Evolutionary conservation across 805 yeast genomes (phyloP), one percentile per base, ranked within the genome.

Genomic region (Candida dendrica): DNA sequence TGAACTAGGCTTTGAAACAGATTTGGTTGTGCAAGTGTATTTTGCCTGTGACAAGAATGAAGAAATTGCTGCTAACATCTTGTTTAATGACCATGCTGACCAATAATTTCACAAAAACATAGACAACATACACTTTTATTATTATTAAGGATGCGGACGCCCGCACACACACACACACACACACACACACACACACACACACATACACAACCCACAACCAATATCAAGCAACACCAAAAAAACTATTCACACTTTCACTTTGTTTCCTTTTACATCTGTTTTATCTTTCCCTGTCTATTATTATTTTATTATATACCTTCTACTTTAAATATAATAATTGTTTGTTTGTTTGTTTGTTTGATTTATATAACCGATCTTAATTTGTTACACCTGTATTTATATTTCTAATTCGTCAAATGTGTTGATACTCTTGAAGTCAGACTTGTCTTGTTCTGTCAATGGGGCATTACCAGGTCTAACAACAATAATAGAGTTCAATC

Each of bases 1-100:
- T 61, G 97, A 85, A 63, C 72, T 93, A 50, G 98, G 98, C 0
- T 93, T 93, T 56, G 96, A 88, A 51, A 77, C 96, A 51, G 74
- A 81, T 51, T 69, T 84, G 43, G 98, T 86, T 36, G 78, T 89
- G 46, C 96, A 90, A 68, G 95, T 95, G 26, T 93, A 87, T 68
- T 81, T 93, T 74, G 98, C 98, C 34, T 93, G 98, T 65, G 98
- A 93, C 58, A 91, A 89, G 68, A 88, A 93, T 65, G 98, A 93
- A 68, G 96, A 91, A 69, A 76, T 87, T 55, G 89, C 98, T 35
- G 98, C 98, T 18, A 93, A 93, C 67, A 77, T 88, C 58, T 71
- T 93, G 53, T 85, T 93, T 57, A 75, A 73, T 56, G 82, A 75
- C 46, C 76, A 74, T 41, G 66, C 67, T 38, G 67, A 65, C 40